Base-by-base conservation (phyloP, 2,329 filamentous ascomycete genomes). In the Epicoccum nigrum region DNA sequence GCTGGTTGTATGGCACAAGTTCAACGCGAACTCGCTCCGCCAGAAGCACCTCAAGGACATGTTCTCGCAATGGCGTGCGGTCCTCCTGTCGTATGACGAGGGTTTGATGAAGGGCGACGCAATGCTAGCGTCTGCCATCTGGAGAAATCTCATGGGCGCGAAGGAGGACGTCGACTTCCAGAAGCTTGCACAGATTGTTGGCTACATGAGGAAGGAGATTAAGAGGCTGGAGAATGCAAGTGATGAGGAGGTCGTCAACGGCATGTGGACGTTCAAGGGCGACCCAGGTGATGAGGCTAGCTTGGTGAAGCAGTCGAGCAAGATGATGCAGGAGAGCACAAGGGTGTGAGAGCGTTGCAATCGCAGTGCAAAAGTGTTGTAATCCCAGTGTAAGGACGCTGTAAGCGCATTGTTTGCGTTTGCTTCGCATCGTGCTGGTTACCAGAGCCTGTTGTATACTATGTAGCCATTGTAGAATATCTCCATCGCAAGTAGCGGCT, bases 81-180 rank as follows among this genome's bases (percentile, higher is more conserved):
- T 92, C 46, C 80, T 96, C 17, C 82, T 92, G 7, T 90, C 91
- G 1, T 94, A 92, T 71, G 90, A 95, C 70, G 90, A 94, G 77
- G 90, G 89, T 0, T 70, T 95, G 35, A 80, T 86, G 60, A 87
- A 86, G 72, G 88, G 88, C 8, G 90, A 95, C 70, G 86, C 89
- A 12, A 83, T 90, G 48, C 80, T 94, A 12, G 90, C 87, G 3
- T 81, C 88, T 33, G 94, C 94, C 7, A 80, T 99, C 39, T 99
- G 94, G 94, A 83, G 94, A 67, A 97, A 97, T 74, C 70, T 99
- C 48, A 96, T 91, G 80, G 92, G 93, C 77, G 90, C 84, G 17
- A 78, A 77, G 37, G 79, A 84, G 51, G 80, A 86, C 47, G 79
- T 87, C 15, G 83, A 89, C 71, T 78, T 85, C 63, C 76, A 76